Conservation (phyloP, 257 asterid genomes). For the Rehmannia glutinosa region DNA sequence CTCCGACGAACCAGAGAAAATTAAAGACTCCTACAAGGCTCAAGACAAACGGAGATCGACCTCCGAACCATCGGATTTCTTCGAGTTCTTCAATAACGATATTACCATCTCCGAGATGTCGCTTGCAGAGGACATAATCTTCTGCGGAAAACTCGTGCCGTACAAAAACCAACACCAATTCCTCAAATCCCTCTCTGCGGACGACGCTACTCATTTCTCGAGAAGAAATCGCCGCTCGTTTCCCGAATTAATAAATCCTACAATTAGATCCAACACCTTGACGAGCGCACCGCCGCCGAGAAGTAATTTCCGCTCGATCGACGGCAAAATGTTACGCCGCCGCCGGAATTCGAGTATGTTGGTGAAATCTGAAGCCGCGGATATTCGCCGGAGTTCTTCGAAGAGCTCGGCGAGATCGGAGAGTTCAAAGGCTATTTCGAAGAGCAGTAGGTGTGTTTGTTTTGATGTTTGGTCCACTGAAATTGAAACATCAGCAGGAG, state of each 20-base stretch:
- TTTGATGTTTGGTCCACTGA: slow-evolving; percentile 49
- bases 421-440: slow-evolving; percentile 2
- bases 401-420: slow-evolving; percentile 22
- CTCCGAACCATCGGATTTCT: slow-evolving; percentile 52
- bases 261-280: background rate
- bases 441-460: slow-evolving; percentile 38
- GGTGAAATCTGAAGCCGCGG: background rate
- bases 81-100: slow-evolving; percentile 48
- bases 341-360: background rate
- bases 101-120: slow-evolving; percentile 33
- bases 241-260: no score
- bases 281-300: background rate
- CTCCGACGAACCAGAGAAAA: slow-evolving; percentile 17
- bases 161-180: slow-evolving; percentile 14
- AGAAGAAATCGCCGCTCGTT: background rate
- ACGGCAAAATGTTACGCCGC: slow-evolving; percentile 14
- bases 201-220: slow-evolving; percentile 17
- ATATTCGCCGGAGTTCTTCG: slow-evolving; percentile 26
- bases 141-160: slow-evolving; percentile 53
- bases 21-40: slow-evolving; percentile 4
- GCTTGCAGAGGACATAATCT: slow-evolving; percentile 63
- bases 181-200: slow-evolving; percentile 31
- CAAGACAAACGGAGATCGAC: slow-evolving; percentile 30
- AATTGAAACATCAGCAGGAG: slow-evolving; percentile 38
- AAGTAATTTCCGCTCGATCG: slow-evolving; percentile 38